Conservation (phyloP, 2,329 filamentous ascomycete species). For the Claviceps quebecensis region DNA sequence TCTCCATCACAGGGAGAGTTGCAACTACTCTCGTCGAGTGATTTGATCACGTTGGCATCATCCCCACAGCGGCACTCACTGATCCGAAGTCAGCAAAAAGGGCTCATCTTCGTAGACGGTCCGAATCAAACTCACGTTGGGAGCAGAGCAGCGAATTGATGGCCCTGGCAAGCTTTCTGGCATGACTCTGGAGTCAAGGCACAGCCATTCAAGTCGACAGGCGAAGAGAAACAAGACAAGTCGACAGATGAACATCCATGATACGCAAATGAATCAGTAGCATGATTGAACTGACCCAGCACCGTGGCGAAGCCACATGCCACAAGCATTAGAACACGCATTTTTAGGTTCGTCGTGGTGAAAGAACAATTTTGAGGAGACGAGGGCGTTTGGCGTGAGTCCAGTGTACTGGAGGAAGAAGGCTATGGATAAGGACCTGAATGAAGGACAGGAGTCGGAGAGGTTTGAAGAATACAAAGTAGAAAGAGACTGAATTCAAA, state of each 20-base stretch:
- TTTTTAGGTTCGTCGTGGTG: slow-evolving; percentile 7
- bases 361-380: slow-evolving; percentile 1
- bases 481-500: background rate
- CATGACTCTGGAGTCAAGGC: slow-evolving; percentile 14
- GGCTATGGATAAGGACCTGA: slow-evolving; percentile 4
- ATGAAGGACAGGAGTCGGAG: slow-evolving; percentile 4
- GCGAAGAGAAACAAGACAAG: slow-evolving; percentile 13
- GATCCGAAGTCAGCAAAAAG: slow-evolving; percentile 3
- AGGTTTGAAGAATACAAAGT: slow-evolving; percentile 5
- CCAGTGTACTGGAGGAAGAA: slow-evolving; percentile 1
- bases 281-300: slow-evolving; percentile 10
- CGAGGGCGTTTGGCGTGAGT: slow-evolving; percentile 2
- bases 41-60: slow-evolving; percentile 15
- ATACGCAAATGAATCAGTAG: slow-evolving; percentile 13
- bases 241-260: slow-evolving; percentile 17
- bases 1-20: slow-evolving; percentile 18
- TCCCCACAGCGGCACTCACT: slow-evolving; percentile 24
- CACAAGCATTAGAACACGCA: slow-evolving; percentile 12
- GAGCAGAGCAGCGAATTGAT: slow-evolving; percentile 16
- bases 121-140: slow-evolving; percentile 15
- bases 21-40: slow-evolving; percentile 17
- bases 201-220: slow-evolving; percentile 11
- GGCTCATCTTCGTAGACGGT: too few relatives aligned
- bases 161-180: slow-evolving; percentile 15
- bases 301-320: slow-evolving; percentile 10